Percentiles rank a stretch among this genome's conserved stretches.
These are phyloP conservation scores for Kwoniella botswanensis DNA, from an alignment of 768 basidiomycete genomes.

Conservation along the genomic window DNA sequence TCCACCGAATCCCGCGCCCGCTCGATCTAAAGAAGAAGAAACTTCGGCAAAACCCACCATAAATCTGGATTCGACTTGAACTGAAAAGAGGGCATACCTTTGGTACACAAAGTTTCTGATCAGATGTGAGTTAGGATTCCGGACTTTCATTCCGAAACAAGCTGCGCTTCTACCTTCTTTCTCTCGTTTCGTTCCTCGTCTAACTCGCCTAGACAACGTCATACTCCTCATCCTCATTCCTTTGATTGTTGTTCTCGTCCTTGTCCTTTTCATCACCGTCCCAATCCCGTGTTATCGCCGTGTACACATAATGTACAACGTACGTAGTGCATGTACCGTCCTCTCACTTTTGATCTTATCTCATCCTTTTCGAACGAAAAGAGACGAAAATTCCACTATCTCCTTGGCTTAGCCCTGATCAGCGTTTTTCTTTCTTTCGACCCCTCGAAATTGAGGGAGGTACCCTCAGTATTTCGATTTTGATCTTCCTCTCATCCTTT, in stretches of 20 bases:
- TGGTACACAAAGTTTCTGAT: neutral
- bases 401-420: neutral
- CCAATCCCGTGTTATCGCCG: neutral
- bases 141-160: neutral
- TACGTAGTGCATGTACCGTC: neutral
- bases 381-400: neutral
- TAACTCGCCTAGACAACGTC: neutral
- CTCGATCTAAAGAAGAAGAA: neutral
- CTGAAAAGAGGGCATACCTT: neutral
- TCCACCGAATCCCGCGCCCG: neutral
- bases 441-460: neutral
- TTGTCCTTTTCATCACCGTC: neutral
- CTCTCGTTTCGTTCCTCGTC: neutral
- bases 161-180: neutral
- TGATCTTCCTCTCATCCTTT: constrained; percentile 1
- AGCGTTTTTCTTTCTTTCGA: neutral
- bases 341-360: too few relatives aligned
- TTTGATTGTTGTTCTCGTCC: neutral
- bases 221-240: neutral
- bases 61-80: neutral
- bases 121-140: neutral
- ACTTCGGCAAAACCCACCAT: neutral
- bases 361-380: too few relatives aligned
- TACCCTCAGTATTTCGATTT: neutral
- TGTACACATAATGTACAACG: neutral